Conservation (phyloP, 352 stramenopile species). For the Phytophthora boehmeriae region DNA sequence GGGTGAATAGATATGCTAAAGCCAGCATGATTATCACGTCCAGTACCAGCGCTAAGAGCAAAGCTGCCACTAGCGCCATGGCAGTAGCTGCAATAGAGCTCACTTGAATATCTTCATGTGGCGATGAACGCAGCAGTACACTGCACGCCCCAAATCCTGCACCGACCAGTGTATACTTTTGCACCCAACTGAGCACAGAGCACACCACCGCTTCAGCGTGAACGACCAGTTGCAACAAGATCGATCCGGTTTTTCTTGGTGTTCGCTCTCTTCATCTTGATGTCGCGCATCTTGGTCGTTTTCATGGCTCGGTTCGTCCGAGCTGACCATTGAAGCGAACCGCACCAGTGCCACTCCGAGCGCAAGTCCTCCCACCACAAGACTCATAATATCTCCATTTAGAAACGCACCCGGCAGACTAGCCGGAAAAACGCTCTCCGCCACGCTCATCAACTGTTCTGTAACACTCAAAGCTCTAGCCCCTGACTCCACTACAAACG, state of each 20-base stretch:
- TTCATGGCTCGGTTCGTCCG: background rate
- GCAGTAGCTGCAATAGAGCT: slow-evolving; percentile 25
- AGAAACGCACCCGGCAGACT: slow-evolving; percentile 35
- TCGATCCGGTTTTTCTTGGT: slow-evolving; percentile 21
- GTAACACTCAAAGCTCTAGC: slow-evolving; percentile 19
- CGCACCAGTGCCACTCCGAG: slow-evolving; percentile 39
- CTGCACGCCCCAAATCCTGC: slow-evolving; percentile 52
- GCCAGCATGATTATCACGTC: slow-evolving; percentile 45
- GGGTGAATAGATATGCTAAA: slow-evolving; percentile 42
- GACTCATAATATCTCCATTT: slow-evolving; percentile 40
- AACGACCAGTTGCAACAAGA: slow-evolving; percentile 55
- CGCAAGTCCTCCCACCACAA: slow-evolving; percentile 38
- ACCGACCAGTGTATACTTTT: slow-evolving; percentile 45
- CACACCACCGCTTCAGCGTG: slow-evolving; percentile 53
- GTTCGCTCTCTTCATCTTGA: slow-evolving; percentile 5
- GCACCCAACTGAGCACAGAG: slow-evolving; percentile 41
- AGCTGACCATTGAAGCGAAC: slow-evolving; percentile 10
- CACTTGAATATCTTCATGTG: slow-evolving; percentile 6
- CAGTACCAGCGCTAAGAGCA: slow-evolving; percentile 54
- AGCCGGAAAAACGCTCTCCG: slow-evolving; percentile 39
- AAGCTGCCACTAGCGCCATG: slow-evolving; percentile 47
- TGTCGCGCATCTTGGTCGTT: background rate
- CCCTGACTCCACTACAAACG: slow-evolving; percentile 25
- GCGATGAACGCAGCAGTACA: slow-evolving; percentile 37
- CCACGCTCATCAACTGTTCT: slow-evolving; percentile 34